Evolutionary conservation across 768 basidiomycete genomes (phyloP), one percentile per base, ranked within the genome.

Genomic region (Suillus variegatus): DNA sequence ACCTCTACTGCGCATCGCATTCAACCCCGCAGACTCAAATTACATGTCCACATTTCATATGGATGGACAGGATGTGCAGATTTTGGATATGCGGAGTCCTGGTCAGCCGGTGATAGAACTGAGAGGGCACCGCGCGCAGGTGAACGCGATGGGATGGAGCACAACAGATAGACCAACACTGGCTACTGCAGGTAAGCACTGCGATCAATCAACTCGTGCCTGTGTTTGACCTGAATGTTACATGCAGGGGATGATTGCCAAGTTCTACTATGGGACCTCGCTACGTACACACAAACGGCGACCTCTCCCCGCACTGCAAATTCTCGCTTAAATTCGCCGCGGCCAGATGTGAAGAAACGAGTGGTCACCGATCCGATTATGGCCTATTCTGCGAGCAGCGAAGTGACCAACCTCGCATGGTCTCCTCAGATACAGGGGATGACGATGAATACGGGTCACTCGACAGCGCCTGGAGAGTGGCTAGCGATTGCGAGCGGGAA

Each of bases 1-100:
- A 12, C 91, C 93, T 12, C 81, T 97, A 22, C 82, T 97, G 13
- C 84, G 95, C 52, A 92, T 97, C 65, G 91, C 91, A 32, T 97
- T 97, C 81, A 95, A 94, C 72, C 95, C 96, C 0, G 85, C 88
- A 8, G 91, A 93, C 76, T 91, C 95, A 18, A 95, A 97, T 70
- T 97, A 97, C 76, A 93, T 99, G 87, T 93, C 95, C 14, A 97
- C 95, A 2, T 97, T 98, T 77, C 97, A 98, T 72, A 91, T 94
- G 85, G 95, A 97, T 73, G 93, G 93, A 58, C 77, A 84, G 22
- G 92, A 95, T 71, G 85, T 97, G 4, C 93, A 97, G 75, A 93
- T 99, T 35, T 81, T 99, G 67, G 97, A 99, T 72, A 98, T 98
- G 93, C 88, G 97, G 61, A 93, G 90, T 77, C 97, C 97, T 2